Base-by-base conservation (phyloP, 1,139 yeast species). In the Geotrichum candidum region DNA sequence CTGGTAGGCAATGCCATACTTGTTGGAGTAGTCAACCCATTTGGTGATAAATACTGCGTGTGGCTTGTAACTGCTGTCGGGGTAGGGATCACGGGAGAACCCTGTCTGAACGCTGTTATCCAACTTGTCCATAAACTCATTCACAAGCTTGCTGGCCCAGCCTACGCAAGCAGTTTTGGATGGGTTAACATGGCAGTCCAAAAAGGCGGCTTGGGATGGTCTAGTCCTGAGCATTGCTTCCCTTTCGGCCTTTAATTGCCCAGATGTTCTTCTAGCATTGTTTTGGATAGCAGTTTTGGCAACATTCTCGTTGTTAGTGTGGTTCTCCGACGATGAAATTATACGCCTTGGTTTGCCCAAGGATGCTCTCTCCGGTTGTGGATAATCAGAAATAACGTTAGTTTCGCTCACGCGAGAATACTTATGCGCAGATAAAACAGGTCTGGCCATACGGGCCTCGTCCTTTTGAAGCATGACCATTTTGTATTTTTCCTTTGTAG, bases 11-110 rank as follows among this genome's bases (percentile, higher is more conserved):
- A 95, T 88, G 0, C 99, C 99, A 74, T 92, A 96, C 72, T 89
- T 90, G 77, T 92, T 91, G 52, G 97, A 89, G 73, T 94, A 94
- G 74, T 95, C 99, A 38, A 95, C 99, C 99, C 99, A 95, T 73
- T 92, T 92, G 66, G 96, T 88, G 58, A 94, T 87, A 65, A 90
- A 84, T 9, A 70, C 56, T 6, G 58, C 57, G n/a, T 57, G 54
- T 1, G 64, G 64, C 11, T 11, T 45, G 53, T 60, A 60, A 27
- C 50, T 50, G 7, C 41, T 38, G 50, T 57, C 60, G 3, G 50
- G 53, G 27, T 46, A 46, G 11, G 56, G 58, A 33, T 33, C 25
- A 31, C 7, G 46, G 31, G 23, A 15, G 31, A 25, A 23, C 4
- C 50, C 52, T 18, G 11, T 38, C 46, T 27, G 52, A 9, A 46